phyloP scores from a whole-genome alignment of 1,139 yeast species.

The Diutina scorzettiae region DNA sequence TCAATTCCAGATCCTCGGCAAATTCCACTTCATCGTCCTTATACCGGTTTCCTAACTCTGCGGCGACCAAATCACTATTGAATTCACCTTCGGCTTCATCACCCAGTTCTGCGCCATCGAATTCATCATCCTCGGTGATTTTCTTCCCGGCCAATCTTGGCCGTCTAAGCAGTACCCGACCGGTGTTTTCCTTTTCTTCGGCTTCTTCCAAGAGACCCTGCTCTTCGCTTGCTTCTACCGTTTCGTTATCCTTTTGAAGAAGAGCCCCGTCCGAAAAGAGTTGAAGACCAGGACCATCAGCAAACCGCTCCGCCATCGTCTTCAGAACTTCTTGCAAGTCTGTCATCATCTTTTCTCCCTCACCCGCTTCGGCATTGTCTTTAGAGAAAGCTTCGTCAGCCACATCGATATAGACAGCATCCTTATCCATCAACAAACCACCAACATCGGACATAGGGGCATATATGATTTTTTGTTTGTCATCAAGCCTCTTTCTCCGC shows the following conservation, averaged over 20 bases:
- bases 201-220: constrained; percentile 15
- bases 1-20: constrained; percentile 33
- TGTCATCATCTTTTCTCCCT: constrained; percentile 73
- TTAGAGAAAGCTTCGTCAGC: constrained; percentile 58
- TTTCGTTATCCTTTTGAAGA: constrained; percentile 25
- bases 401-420: constrained; percentile 91
- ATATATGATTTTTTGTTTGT: constrained; percentile 84
- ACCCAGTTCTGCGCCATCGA: constrained; percentile 24
- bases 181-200: constrained; percentile 19
- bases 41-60: constrained; percentile 30
- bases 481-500: constrained; percentile 81
- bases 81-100: constrained; percentile 29
- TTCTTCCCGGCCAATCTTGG: constrained; percentile 50
- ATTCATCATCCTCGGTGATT: constrained; percentile 37
- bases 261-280: constrained; percentile 52
- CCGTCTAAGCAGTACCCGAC: constrained; percentile 48
- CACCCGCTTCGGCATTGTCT: constrained; percentile 51
- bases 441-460: constrained; percentile 99
- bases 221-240: constrained; percentile 19
- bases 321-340: constrained; percentile 61
- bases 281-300: constrained; percentile 60
- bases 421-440: constrained; percentile 92
- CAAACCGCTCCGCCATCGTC: constrained; percentile 49
- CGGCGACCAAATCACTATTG: background rate
- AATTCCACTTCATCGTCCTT: constrained; percentile 40